Evolutionary conservation across 768 basidiomycete species (phyloP).

Genomic region (Roridomyces roridus): DNA sequence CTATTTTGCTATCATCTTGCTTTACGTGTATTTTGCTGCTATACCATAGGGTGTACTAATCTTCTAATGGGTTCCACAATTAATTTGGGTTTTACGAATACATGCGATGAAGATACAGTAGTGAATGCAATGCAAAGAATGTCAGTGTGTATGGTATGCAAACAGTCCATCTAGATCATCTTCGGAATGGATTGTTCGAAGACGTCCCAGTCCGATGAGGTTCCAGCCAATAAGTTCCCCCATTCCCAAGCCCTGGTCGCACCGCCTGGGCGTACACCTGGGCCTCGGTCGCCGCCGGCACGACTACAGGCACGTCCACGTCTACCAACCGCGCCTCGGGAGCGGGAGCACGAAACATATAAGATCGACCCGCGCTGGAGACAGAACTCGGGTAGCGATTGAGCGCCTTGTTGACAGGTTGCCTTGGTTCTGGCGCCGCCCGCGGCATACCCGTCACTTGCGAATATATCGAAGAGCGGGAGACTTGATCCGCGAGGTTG

Average conservation of each 20-base stretch:
- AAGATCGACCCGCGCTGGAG: constrained; percentile 53
- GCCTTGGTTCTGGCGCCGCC: constrained; percentile 71
- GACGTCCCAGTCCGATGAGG: constrained; percentile 52
- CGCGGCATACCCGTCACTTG: constrained; percentile 70
- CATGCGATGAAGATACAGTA: background rate
- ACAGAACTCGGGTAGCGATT: constrained; percentile 36
- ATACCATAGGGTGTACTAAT: background rate
- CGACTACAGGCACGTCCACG: constrained; percentile 30
- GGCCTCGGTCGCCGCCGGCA: constrained; percentile 54
- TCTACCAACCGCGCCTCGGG: constrained; percentile 35
- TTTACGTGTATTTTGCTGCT: constrained; percentile 1
- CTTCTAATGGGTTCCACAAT: background rate
- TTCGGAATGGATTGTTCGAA: constrained; percentile 61
- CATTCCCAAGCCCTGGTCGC: constrained; percentile 38
- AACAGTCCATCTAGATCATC: constrained; percentile 30
- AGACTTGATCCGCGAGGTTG: constrained; percentile 28
- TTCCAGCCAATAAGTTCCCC: constrained; percentile 49
- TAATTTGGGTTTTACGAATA: no score
- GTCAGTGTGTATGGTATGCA: background rate
- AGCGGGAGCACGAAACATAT: constrained; percentile 49
- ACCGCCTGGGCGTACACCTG: constrained; percentile 63
- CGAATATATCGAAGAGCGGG: constrained; percentile 68
- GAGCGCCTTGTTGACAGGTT: constrained; percentile 59
- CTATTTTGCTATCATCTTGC: constrained; percentile 7
- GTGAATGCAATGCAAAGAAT: no score